These are phyloP conservation scores for Tulasnella sp. DNA, from an alignment of 768 basidiomycete genomes.

Conservation along the genomic window DNA sequence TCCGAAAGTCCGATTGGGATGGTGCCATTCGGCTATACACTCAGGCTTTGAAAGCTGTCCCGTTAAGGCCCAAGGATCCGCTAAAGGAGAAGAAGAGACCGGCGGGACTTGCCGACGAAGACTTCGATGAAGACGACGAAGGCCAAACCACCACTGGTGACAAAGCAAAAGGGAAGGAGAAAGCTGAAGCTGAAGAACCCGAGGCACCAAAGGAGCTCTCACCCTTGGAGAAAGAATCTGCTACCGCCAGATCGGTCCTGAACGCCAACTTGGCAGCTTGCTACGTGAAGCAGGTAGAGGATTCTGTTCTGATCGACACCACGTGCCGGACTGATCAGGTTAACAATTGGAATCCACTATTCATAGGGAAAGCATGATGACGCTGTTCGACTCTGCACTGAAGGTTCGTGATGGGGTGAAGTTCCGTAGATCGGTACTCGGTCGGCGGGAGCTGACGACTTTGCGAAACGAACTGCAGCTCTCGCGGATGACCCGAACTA, in stretches of 20 bases:
- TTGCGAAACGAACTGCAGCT: conserved; percentile 46
- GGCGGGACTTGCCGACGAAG: conserved; percentile 17
- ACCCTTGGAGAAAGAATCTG: conserved; percentile 47
- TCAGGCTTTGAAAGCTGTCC: conserved; percentile 63
- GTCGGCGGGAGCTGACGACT: not conserved
- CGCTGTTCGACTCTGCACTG: conserved; percentile 73
- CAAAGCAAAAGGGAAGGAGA: conserved; percentile 34
- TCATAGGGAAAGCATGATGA: conserved; percentile 70
- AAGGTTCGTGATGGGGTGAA: conserved; percentile 46
- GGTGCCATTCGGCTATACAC: conserved; percentile 69
- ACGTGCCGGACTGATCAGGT: not conserved
- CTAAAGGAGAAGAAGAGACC: not conserved
- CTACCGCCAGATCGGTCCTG: conserved; percentile 64
- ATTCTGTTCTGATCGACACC: conserved; percentile 40
- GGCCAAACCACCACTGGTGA: conserved; percentile 15
- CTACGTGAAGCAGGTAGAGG: conserved; percentile 58
- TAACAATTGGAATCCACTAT: not conserved
- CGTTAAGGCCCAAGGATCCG: conserved; percentile 36
- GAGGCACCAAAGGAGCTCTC: conserved; percentile 33
- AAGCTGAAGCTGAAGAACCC: conserved; percentile 34
- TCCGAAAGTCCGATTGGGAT: conserved; percentile 61
- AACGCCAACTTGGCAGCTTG: conserved; percentile 90
- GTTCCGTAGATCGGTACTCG: conserved; percentile 32
- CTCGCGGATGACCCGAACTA: conserved; percentile 83
- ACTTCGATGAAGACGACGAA: conserved; percentile 22